A percentile compares a stretch with the other conserved stretches of the same genome.
phyloP scores from a whole-genome alignment of 2,329 filamentous ascomycete species.

The Acrocalymma vagum region DNA sequence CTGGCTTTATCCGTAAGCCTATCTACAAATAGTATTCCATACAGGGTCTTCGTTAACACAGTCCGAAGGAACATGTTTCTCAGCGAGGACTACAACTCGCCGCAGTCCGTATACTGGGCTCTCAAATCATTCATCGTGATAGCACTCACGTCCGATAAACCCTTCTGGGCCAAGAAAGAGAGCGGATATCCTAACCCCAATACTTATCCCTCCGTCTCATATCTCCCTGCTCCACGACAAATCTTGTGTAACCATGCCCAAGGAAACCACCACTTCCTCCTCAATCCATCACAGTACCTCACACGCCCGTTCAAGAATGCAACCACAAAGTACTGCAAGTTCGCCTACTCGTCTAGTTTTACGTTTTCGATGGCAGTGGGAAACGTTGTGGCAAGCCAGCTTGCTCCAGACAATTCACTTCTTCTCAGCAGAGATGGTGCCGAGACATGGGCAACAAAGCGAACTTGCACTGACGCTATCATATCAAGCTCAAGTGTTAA shows the following conservation, averaged over 20 bases:
- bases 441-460: conserved; percentile 43
- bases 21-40: too few relatives aligned
- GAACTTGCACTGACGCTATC: conserved; percentile 4
- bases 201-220: not conserved
- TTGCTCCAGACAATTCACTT: conserved; percentile 45
- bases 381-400: conserved; percentile 36
- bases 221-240: conserved; percentile 45
- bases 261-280: conserved; percentile 26
- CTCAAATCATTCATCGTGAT: conserved; percentile 57
- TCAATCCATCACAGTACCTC: conserved; percentile 27
- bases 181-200: conserved; percentile 34
- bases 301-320: conserved; percentile 31
- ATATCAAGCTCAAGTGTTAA: conserved; percentile 1
- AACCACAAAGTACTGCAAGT: conserved; percentile 31
- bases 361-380: conserved; percentile 43
- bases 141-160: conserved; percentile 38
- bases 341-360: conserved; percentile 30
- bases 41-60: too few relatives aligned
- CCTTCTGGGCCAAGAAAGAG: conserved; percentile 56
- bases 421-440: conserved; percentile 40
- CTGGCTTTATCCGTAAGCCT: conserved; percentile 45
- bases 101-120: conserved; percentile 62
- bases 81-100: conserved; percentile 63
- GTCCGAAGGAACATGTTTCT: conserved; percentile 66
- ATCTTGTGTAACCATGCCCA: conserved; percentile 52